Evolutionary conservation across 306 rosid species (phyloP), one percentile per base, ranked within the genome.

Genomic region (Lagenaria siceraria): DNA sequence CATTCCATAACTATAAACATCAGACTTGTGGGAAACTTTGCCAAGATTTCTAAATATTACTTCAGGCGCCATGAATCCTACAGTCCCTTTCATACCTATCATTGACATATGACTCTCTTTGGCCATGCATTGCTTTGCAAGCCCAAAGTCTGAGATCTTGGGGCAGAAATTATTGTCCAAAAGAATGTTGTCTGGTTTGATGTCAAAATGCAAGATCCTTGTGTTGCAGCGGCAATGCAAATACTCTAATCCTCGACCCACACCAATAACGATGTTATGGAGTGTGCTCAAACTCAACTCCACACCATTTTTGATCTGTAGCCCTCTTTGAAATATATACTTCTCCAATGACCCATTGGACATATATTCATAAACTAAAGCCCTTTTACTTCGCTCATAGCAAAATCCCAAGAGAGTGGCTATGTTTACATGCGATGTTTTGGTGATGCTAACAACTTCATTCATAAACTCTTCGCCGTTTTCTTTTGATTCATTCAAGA

Each of bases 111-210:
- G 70, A 63, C 24, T 63, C 24, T 63, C 46, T 29, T 3, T 33
- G 13, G 22, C 43, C 24, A 0, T 31, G 70, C 70, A 63, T 33
- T 29, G 31, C 31, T 63, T 63, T 21, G 70, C 70, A 29, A 89
- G 88, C 53, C 97, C 98, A 35, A 93, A 93, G 79, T 91, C 98
- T 10, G 96, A 96, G 36, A 93, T 93, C 78, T 90, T 93, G 33
- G 90, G 96, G 7, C 73, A 31, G 58, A 89, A 93, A 48, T 85
- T 71, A 10, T 55, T 31, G 81, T 91, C 97, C 8, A 91, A 86
- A 53, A 93, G 98, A 79, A 93, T 91, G 21, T 90, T 93, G 69
- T 79, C 84, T 77, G 97, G 90, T 78, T 93, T 93, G 15, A 91
- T 88, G 68, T 93, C 96, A 12, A 93, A 82, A 82, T 93, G 98